Percentiles rank a stretch among this genome's conserved stretches.
These are phyloP conservation scores for Hyaloscypha hepaticicola DNA, from an alignment of 495 filamentous ascomycete genomes.

Conservation along the genomic window DNA sequence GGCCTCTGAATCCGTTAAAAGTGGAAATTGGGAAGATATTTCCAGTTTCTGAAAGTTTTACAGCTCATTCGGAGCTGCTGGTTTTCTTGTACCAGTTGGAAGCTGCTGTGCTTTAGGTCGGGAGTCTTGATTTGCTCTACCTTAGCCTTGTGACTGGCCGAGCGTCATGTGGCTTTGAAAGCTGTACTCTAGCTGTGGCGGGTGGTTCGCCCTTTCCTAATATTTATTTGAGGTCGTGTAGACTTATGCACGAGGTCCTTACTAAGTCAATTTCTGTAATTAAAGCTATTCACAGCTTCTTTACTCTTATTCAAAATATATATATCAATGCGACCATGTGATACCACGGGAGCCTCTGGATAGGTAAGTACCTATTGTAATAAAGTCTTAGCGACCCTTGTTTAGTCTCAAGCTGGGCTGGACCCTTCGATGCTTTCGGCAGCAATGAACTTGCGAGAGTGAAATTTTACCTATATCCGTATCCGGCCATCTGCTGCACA, in stretches of 20 bases:
- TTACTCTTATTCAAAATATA: too few species aligned
- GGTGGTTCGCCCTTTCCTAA: too few species aligned
- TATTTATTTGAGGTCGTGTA: too few species aligned
- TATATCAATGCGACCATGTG: too few species aligned
- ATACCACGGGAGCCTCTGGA: too few species aligned
- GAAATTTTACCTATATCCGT: neutral
- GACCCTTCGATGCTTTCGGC: neutral
- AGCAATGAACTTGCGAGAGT: neutral
- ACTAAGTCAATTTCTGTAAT: too few species aligned
- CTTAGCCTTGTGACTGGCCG: neutral
- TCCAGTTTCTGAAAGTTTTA: neutral
- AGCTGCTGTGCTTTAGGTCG: neutral
- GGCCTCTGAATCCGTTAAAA: neutral
- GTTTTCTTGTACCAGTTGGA: neutral
- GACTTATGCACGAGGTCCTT: too few species aligned
- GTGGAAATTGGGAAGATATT: neutral
- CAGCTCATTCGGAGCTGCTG: neutral
- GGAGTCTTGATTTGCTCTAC: neutral
- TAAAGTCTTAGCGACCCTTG: too few species aligned
- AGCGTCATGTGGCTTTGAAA: neutral
- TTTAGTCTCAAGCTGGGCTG: too few species aligned
- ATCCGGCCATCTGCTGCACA: neutral
- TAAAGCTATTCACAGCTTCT: too few species aligned
- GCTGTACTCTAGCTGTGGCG: neutral
- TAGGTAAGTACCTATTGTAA: too few species aligned